Conservation (phyloP, 1,139 yeast genomes). For the Lodderomyces jiufengensis region DNA sequence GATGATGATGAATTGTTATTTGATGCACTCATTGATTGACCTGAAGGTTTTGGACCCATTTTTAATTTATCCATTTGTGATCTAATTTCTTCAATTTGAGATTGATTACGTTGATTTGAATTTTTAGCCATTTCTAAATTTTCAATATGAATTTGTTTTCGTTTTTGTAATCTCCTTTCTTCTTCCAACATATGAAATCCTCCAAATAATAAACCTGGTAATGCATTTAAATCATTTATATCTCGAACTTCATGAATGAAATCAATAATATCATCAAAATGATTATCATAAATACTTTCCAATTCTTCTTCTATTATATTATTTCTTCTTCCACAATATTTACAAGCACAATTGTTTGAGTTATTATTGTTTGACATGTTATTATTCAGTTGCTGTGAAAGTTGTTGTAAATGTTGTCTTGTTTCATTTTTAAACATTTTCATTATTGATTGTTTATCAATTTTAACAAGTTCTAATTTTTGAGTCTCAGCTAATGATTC, state of each 20-base stretch:
- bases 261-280: constrained; percentile 50
- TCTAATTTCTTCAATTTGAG: constrained; percentile 9
- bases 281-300: constrained; percentile 51
- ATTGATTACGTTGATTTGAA: constrained; percentile 9
- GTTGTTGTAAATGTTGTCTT: constrained; percentile 15
- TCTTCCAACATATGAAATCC: constrained; percentile 41
- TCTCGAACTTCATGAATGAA: constrained; percentile 40
- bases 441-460: constrained; percentile 70
- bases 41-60: constrained; percentile 1
- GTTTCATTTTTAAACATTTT: constrained; percentile 49
- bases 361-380: constrained; percentile 3
- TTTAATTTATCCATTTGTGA: constrained; percentile 9
- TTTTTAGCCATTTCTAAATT: constrained; percentile 11
- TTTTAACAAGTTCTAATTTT: constrained; percentile 59
- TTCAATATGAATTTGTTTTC: constrained; percentile 22
- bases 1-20: not conserved
- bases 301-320: constrained; percentile 75
- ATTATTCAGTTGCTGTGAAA: constrained; percentile 11
- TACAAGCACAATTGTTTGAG: constrained; percentile 55
- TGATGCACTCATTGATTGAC: not conserved
- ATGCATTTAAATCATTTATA: constrained; percentile 38
- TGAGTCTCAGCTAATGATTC: constrained; percentile 55
- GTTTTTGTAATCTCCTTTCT: constrained; percentile 31
- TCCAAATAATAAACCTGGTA: constrained; percentile 39
- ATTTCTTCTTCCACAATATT: constrained; percentile 76